phyloP scores from a whole-genome alignment of 2,329 filamentous ascomycete species.

The Calonectria leucothoes region DNA sequence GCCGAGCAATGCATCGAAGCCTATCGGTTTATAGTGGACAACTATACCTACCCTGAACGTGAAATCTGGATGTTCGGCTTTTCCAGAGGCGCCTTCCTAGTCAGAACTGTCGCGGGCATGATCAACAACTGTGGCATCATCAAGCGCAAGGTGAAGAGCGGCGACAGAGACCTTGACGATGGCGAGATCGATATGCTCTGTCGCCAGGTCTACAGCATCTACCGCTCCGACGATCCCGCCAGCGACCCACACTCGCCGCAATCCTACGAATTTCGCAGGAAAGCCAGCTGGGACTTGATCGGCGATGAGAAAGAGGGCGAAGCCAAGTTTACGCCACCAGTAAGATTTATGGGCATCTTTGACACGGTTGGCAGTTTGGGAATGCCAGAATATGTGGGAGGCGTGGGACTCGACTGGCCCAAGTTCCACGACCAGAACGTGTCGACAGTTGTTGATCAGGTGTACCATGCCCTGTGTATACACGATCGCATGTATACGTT shows the following conservation, averaged over 20 bases:
- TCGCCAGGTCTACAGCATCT: constrained; percentile 37
- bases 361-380: constrained; percentile 38
- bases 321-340: constrained; percentile 14
- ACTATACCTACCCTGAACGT: constrained; percentile 27
- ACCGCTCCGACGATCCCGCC: constrained; percentile 30
- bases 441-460: constrained; percentile 38
- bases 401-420: constrained; percentile 38
- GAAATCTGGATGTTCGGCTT: constrained; percentile 44
- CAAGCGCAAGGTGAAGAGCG: constrained; percentile 19
- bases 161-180: not conserved
- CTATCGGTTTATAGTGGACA: constrained; percentile 32
- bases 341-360: constrained; percentile 39
- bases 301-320: not conserved
- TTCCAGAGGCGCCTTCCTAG: constrained; percentile 40
- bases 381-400: constrained; percentile 33
- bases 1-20: constrained; percentile 24
- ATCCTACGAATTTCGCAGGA: constrained; percentile 27
- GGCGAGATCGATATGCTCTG: constrained; percentile 16
- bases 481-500: constrained; percentile 35
- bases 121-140: constrained; percentile 46
- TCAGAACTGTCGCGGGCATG: constrained; percentile 40
- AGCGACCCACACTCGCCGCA: constrained; percentile 29
- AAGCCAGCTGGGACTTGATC: constrained; percentile 23
- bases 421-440: constrained; percentile 39
- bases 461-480: constrained; percentile 37